phyloP scores from a whole-genome alignment of 805 yeast genomes.

The Metschnikowia henanensis region DNA sequence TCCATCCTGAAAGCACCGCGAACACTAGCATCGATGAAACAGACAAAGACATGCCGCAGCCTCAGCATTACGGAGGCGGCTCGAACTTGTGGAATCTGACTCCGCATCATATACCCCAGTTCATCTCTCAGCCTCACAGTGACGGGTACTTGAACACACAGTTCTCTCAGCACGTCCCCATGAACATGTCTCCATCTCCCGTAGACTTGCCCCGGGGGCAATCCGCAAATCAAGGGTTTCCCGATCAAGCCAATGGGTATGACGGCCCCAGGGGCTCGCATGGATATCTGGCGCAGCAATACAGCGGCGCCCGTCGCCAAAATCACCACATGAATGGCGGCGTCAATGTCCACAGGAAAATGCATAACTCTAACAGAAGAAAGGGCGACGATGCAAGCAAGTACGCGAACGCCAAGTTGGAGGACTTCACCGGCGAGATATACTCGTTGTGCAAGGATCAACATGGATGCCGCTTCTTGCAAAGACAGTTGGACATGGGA shows the following conservation, averaged over 20 bases:
- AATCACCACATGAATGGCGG: slow-evolving; percentile 20
- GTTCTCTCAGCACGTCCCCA: slow-evolving; percentile 4
- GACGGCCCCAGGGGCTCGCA: slow-evolving; percentile 8
- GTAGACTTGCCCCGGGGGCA: background rate
- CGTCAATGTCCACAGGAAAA: slow-evolving; percentile 46
- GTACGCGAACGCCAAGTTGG: slow-evolving; percentile 64
- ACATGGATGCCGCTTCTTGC: slow-evolving; percentile 93
- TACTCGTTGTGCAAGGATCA: slow-evolving; percentile 89
- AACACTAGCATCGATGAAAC: background rate
- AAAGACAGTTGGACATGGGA: slow-evolving; percentile 74
- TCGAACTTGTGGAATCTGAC: slow-evolving; percentile 22
- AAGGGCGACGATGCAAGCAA: slow-evolving; percentile 70
- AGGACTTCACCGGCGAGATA: slow-evolving; percentile 71
- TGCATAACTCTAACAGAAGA: slow-evolving; percentile 32
- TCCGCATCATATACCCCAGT: slow-evolving; percentile 5
- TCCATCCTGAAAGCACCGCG: background rate
- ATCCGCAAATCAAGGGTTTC: background rate
- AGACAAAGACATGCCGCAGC: background rate
- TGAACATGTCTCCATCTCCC: background rate
- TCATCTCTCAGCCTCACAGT: background rate
- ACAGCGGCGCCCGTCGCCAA: slow-evolving; percentile 10
- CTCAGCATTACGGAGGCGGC: slow-evolving; percentile 7
- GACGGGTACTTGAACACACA: slow-evolving; percentile 8
- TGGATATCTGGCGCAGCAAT: slow-evolving; percentile 6
- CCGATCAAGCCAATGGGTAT: background rate